These are phyloP conservation scores for Lycium ferocissimum DNA, from an alignment of 257 asterid genomes.

Conservation along the genomic window DNA sequence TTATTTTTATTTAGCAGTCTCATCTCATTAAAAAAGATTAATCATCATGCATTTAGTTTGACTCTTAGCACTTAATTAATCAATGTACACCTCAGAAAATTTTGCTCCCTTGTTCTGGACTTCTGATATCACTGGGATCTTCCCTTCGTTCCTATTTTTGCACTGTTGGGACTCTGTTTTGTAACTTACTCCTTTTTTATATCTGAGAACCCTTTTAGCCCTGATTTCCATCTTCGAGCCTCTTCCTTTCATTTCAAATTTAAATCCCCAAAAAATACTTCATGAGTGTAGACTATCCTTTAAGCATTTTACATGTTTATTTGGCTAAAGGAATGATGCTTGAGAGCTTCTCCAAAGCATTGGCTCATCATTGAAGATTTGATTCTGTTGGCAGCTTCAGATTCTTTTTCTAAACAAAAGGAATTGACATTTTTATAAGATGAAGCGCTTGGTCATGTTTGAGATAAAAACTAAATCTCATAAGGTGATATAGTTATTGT, in stretches of 20 bases:
- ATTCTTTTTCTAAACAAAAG: background rate
- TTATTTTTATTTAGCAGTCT: background rate
- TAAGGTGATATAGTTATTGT: background rate
- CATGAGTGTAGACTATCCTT: background rate
- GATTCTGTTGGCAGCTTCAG: background rate
- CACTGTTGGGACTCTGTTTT: background rate
- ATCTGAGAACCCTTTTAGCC: background rate
- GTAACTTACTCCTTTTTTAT: constrained; percentile 8
- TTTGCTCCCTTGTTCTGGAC: constrained; percentile 13
- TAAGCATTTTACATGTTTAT: background rate
- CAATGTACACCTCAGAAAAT: background rate
- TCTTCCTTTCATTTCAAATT: background rate
- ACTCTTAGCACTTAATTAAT: background rate
- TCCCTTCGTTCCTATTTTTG: background rate
- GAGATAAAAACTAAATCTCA: background rate
- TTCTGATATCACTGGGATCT: constrained; percentile 2
- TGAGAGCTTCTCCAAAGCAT: background rate
- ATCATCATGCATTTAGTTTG: constrained; percentile 17
- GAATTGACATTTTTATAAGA: background rate
- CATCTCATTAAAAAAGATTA: background rate
- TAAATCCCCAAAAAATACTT: background rate
- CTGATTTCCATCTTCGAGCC: background rate
- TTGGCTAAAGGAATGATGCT: background rate
- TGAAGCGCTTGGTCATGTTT: background rate
- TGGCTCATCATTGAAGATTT: background rate